Evolutionary conservation across 2,329 filamentous ascomycete species (phyloP), one percentile per base, ranked within the genome.

Genomic region (Graphium sp.): DNA sequence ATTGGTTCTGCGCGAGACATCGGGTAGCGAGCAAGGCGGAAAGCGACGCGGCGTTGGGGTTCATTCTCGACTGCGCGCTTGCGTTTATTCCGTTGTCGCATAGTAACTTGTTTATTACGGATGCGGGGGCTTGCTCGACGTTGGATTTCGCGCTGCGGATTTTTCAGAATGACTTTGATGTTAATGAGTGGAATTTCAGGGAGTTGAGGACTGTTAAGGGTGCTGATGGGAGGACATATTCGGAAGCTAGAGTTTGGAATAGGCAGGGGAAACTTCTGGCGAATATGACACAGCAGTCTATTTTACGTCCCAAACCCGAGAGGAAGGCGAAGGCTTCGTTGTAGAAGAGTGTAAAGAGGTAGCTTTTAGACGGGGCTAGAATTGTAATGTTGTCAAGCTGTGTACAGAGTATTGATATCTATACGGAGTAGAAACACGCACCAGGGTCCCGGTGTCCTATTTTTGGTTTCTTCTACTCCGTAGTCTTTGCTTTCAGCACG

Each of bases 81-180:
- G 40, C 51, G 1, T 58, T 60, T 29, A 27, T 50, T 5, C 54
- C 56, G 3, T 37, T 62, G 30, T 41, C 39, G 6, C 53, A 55
- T 29, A 45, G 39, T 25, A 41, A 52, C 13, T 37, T 47, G 40
- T 52, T 45, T 28, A 41, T 59, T 19, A 43, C 52, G 6, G 55
- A 61, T 30, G 44, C 43, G 4, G 48, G 37, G 7, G 52, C 56
- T 5, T 55, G 49, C 30, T 50, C 49, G 6, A 52, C 47, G 18
- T 36, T 62, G 15, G 58, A 62, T 35, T 62, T 61, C 36, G 48
- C 58, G 3, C 29, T 62, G 34, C 41, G 57, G 9, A 35, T 56
- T 26, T 52, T 56, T 34, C 38, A 36, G 7, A 46, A 39, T 11
- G 43, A 45, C 1, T 22, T 53, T 4, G 43, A 57, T 34, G 6